Evolutionary conservation across 768 basidiomycete genomes (phyloP), one percentile per base, ranked within the genome.

Genomic region (Psilocybe cubensis): DNA sequence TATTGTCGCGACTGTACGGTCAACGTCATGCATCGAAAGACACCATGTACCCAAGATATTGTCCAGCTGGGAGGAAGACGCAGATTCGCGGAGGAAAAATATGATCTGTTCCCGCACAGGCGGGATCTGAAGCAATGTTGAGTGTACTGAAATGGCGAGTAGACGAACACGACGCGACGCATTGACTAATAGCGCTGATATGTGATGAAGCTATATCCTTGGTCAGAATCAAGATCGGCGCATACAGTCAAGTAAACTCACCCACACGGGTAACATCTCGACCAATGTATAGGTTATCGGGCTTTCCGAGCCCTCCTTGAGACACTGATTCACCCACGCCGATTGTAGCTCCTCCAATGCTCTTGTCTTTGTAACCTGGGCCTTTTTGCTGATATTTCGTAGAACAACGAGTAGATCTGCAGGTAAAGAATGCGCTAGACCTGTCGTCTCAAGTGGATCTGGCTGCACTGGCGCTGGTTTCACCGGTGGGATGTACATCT

Each of bases 241-340:
- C 25, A 35, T 18, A 29, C 33, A 42, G 23, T 48, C 51, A 44
- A 47, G 35, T 31, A 38, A 40, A 80, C 92, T 65, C 69, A 96
- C 95, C 96, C 96, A 98, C 54, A 96, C 94, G 3, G 94, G 94
- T 28, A 96, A 64, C 78, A 88, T 89, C 54, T 86, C 78, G 21
- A 83, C 78, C 62, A 75, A 68, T 49, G 71, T 79, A 62, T 74
- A 70, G 9, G 74, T 65, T 52, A 76, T 51, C n/a, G 57, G 63
- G 10, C 70, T 79, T 20, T 78, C 80, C 14, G 77, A 77, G 12
- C 73, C 74, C 35, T 79, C 79, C 44, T 70, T 72, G 59, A 70
- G 66, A 38, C 79, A 79, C 42, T 75, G 79, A 23, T 84, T 84
- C 3, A 93, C 75, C 89, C 91, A 94, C 1, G 70, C 79, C 7